Conservation (phyloP, 2,329 filamentous ascomycete genomes). For the Cryphonectria nitschkei region DNA sequence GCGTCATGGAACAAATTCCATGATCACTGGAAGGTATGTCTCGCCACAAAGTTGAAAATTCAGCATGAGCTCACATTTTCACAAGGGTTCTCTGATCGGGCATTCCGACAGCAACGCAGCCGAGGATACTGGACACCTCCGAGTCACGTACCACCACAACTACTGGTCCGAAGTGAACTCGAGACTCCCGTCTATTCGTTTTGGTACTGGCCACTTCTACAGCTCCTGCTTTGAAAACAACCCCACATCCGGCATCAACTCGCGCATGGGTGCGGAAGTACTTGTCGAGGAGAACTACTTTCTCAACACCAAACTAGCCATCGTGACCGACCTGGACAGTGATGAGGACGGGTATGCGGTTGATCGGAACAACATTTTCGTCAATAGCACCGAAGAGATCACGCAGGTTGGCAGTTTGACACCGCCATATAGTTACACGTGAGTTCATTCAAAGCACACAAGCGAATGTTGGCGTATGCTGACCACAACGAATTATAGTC, state of each 20-base stretch:
- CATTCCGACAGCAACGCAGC: constrained; percentile 60
- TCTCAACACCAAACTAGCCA: constrained; percentile 46
- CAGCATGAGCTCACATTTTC: neutral
- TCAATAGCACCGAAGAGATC: constrained; percentile 39
- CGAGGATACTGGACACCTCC: constrained; percentile 47
- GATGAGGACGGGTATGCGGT: constrained; percentile 49
- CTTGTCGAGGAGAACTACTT: constrained; percentile 57
- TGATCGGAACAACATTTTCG: constrained; percentile 50
- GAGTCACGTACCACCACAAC: constrained; percentile 56
- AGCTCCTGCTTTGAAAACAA: constrained; percentile 51
- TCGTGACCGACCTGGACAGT: constrained; percentile 49
- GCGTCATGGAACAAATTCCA: constrained; percentile 40
- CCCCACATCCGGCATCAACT: constrained; percentile 54
- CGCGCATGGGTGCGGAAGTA: constrained; percentile 54
- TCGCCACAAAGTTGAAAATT: no score
- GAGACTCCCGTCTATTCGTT: constrained; percentile 51
- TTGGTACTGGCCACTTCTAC: constrained; percentile 54
- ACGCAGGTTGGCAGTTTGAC: constrained; percentile 40
- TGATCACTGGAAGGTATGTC: constrained; percentile 59
- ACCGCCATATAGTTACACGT: constrained; percentile 44
- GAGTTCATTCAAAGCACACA: constrained; percentile 24
- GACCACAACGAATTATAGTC: neutral
- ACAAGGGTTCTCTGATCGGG: constrained; percentile 53
- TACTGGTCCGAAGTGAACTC: constrained; percentile 51
- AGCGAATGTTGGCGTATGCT: neutral